Base-by-base conservation (phyloP, 352 stramenopile genomes). In the Phytophthora hybrid region DNA sequence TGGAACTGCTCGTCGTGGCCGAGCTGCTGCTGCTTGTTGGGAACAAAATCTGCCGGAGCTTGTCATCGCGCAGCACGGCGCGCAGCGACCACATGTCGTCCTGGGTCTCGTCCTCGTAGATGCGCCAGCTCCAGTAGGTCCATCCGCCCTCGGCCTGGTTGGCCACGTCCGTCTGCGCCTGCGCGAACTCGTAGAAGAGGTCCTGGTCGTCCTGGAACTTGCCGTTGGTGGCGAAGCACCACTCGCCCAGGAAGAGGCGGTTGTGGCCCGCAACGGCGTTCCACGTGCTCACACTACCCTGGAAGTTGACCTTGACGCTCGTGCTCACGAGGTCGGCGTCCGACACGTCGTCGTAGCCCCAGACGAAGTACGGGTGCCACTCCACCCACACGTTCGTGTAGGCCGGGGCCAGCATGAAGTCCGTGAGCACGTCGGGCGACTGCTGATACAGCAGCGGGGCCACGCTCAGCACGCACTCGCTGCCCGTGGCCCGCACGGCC, bases 341-440 rank as follows among this genome's bases (percentile, higher is more conserved):
- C 19, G 73, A 84, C 19, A 79, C 69, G 9, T 84, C 46, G 59
- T 94, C 82, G 73, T 90, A 93, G 63, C 89, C 89, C 89, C 87
- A 96, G 1, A 94, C 77, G 60, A 94, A 94, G 75, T 94, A 96
- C 47, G 74, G 84, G 56, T 96, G 89, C 86, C 87, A 96, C 37
- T 96, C 89, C 29, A 93, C 81, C 89, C 87, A 94, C 10, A 94
- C 84, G 59, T 94, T 96, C 31, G 60, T 84, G 64, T 87, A 86
- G 0, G 82, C 78, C 1, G 37, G 14, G 37, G 78, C 80, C 55
- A 74, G 29, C 77, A 94, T 81, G 31, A 95, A 80, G 23, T 81
- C 81, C 5, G 73, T 82, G 59, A 93, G 80, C 11, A 78, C 62
- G 13, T 83, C 76, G 1, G 84, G 74, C 1, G 52, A 71, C 52